phyloP scores from a whole-genome alignment of 2,329 filamentous ascomycete genomes.

The Cordyceps sp. region DNA sequence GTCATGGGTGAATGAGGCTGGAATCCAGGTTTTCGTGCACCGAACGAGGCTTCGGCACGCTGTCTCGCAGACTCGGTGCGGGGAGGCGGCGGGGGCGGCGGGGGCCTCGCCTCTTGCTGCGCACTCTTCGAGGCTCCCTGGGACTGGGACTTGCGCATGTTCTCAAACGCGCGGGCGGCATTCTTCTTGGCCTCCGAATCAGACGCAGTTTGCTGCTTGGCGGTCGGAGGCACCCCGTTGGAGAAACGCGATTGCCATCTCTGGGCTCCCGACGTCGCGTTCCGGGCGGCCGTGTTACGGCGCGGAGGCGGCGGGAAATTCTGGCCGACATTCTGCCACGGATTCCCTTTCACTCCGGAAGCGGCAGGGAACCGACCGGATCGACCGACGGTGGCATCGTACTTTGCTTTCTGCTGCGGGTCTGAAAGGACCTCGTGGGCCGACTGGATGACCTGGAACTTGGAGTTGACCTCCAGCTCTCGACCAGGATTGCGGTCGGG shows the following conservation, averaged over 20 bases:
- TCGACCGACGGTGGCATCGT: constrained; percentile 29
- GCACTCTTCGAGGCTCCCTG: constrained; percentile 9
- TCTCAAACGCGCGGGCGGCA: constrained; percentile 24
- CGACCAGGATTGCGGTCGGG: constrained; percentile 77
- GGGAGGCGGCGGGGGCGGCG: constrained; percentile 8
- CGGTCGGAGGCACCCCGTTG: constrained; percentile 23
- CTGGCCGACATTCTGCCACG: constrained; percentile 32
- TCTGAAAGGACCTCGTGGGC: constrained; percentile 60
- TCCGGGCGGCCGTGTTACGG: constrained; percentile 15
- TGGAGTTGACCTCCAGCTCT: constrained; percentile 62
- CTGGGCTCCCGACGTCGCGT: constrained; percentile 21
- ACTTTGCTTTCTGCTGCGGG: constrained; percentile 30
- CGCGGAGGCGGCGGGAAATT: constrained; percentile 34
- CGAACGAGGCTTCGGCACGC: constrained; percentile 38
- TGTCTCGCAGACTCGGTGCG: constrained; percentile 34
- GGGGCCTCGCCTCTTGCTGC: constrained; percentile 12
- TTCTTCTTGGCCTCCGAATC: constrained; percentile 22
- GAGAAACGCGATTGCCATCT: constrained; percentile 27
- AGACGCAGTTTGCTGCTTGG: constrained; percentile 18
- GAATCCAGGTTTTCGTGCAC: constrained; percentile 30
- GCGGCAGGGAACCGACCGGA: constrained; percentile 24
- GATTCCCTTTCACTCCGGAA: constrained; percentile 40
- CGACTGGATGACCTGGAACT: constrained; percentile 75
- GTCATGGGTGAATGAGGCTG: constrained; percentile 28
- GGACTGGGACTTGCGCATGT: constrained; percentile 22